phyloP scores from a whole-genome alignment of 1,284 basidiomycete species.

The Leccinum variabile region DNA sequence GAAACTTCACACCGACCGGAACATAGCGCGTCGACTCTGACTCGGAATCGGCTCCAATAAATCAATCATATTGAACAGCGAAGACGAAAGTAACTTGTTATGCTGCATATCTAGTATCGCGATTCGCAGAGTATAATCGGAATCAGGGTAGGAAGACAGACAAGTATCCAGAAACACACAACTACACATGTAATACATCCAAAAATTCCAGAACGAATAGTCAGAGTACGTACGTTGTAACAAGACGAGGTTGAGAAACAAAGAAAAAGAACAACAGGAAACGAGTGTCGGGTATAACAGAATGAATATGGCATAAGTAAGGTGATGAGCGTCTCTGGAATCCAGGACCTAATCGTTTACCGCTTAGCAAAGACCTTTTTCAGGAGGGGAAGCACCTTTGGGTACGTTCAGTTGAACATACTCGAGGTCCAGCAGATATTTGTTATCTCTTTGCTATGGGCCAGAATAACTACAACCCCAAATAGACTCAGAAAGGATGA shows the following conservation, averaged over 20 bases:
- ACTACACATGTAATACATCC: conserved; percentile 39
- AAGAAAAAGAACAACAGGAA: conserved; percentile 12
- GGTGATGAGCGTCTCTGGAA: conserved; percentile 11
- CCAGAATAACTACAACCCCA: conserved; percentile 16
- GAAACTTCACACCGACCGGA: no score
- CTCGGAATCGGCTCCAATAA: not conserved
- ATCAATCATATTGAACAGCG: not conserved
- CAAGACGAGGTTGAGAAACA: conserved; percentile 20
- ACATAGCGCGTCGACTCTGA: no score
- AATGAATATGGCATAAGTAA: conserved; percentile 37
- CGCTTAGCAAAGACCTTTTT: conserved; percentile 91
- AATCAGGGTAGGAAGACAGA: conserved; percentile 32
- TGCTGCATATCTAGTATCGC: conserved; percentile 10
- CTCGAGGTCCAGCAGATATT: conserved; percentile 92
- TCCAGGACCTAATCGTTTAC: conserved; percentile 40
- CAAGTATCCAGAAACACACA: conserved; percentile 40
- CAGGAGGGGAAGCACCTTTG: conserved; percentile 87
- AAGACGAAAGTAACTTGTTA: not conserved
- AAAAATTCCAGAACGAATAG: conserved; percentile 33
- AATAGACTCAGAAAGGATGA: not conserved
- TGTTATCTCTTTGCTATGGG: conserved; percentile 94
- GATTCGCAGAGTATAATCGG: no score
- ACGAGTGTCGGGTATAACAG: conserved; percentile 31
- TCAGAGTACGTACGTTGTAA: conserved; percentile 21
- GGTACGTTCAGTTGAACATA: conserved; percentile 96